Base-by-base conservation (phyloP, 768 basidiomycete species). In the Boletus coccyginus region DNA sequence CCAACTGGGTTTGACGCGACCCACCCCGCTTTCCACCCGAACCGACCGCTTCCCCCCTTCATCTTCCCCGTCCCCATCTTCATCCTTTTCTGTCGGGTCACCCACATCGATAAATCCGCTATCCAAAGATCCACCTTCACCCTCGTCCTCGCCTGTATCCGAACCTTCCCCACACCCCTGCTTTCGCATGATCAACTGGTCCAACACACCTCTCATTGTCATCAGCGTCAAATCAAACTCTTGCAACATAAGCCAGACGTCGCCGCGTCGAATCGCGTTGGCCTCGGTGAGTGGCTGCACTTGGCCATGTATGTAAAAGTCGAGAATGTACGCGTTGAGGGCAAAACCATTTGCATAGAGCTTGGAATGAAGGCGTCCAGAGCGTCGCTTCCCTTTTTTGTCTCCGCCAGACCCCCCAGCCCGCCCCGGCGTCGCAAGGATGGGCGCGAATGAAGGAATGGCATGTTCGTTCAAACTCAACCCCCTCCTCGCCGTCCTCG, bases 271-370 rank as follows among this genome's bases (percentile, higher is more conserved):
- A 42, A 87, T 83, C 2, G 77, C 82, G 49, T 88, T 87, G 6
- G 83, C 82, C 0, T 59, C 58, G 12, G 71, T 73, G 35, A 88
- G 66, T 2, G 81, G 73, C 3, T 69, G 63, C 8, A 74, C 70
- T 63, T 85, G 84, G 0, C 87, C 88, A 54, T 90, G 88, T 1
- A 66, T 77, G 64, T 80, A 88, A 69, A 88, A 90, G 63, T 90
- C 88, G 44, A 81, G 71, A 16, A 89, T 66, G 62, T 87, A 87
- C 0, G 84, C 87, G 56, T 89, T 88, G 44, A 87, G 74, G 12
- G 70, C 71, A 43, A 70, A 69, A 7, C 36, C 10, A 13, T n/a
- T 24, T 7, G 16, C 5, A 3, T 50, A 19, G 0, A 7, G 3
- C 10, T 53, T 57, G 24, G 39, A 5, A 2, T 16, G 40, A 29